These are phyloP conservation scores for Stellera chamaejasme DNA, from an alignment of 345 rosid genomes.

Conservation along the genomic window DNA sequence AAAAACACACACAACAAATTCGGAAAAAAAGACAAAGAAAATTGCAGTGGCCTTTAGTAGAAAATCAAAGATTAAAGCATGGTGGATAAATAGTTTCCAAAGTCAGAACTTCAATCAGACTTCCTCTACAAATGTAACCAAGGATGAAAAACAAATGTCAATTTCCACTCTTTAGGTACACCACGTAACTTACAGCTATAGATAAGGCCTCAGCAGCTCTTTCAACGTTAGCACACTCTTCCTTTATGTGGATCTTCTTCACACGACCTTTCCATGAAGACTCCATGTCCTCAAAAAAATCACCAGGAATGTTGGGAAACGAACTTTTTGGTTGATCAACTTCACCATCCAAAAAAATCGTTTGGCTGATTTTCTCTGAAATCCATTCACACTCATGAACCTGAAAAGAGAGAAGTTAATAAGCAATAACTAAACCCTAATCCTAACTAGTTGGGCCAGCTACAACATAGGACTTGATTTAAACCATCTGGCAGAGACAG, in stretches of 20 bases:
- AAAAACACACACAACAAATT: neutral
- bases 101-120: no score
- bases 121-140: no score
- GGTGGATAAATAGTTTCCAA: no score
- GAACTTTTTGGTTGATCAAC: conserved; percentile 41
- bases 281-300: conserved; percentile 89
- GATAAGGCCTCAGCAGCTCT: conserved; percentile 64
- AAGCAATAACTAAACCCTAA: neutral
- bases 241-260: conserved; percentile 66
- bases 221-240: conserved; percentile 57
- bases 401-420: conserved; percentile 26
- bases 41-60: neutral
- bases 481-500: no score
- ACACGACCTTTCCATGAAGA: conserved; percentile 82
- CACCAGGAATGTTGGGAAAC: conserved; percentile 45
- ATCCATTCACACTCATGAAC: conserved; percentile 69
- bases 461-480: no score
- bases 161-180: no score
- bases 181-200: conserved; percentile 40
- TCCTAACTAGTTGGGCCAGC: no score
- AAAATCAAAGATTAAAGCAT: neutral
- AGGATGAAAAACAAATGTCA: no score
- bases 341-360: conserved; percentile 67
- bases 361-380: conserved; percentile 55
- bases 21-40: neutral